Conservation (phyloP, 345 rosid species). For the Iberis pinnata region DNA sequence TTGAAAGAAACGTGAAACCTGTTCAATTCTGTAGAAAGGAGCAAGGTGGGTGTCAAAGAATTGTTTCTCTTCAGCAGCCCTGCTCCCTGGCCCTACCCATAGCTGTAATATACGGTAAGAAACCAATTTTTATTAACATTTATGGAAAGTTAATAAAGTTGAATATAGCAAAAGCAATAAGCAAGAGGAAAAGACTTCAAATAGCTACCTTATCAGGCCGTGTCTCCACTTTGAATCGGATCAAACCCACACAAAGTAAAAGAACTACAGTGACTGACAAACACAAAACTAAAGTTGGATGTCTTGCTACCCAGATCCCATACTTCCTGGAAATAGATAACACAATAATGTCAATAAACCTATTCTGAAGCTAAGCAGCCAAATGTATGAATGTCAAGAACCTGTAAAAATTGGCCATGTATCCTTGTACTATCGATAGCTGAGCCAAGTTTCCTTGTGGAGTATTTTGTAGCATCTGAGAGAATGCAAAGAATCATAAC, state of each 20-base stretch:
- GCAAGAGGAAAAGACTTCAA: not conserved
- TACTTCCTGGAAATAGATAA: constrained; percentile 55
- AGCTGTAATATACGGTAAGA: constrained; percentile 45
- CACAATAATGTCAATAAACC: constrained; percentile 3
- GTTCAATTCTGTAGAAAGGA: constrained; percentile 95
- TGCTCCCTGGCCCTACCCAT: constrained; percentile 97
- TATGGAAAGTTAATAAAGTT: not conserved
- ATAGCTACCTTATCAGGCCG: constrained; percentile 84
- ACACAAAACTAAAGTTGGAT: constrained; percentile 60
- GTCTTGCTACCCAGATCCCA: constrained; percentile 90
- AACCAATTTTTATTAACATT: not conserved
- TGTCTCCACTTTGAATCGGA: constrained; percentile 94
- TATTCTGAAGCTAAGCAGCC: not conserved
- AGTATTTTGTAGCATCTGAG: constrained; percentile 65
- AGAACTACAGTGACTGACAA: constrained; percentile 61
- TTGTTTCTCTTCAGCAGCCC: constrained; percentile 79
- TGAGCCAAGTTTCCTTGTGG: constrained; percentile 54
- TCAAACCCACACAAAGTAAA: constrained; percentile 76
- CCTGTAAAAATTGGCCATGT: constrained; percentile 82
- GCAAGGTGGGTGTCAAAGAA: constrained; percentile 88
- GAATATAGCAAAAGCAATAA: not conserved
- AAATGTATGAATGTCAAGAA: constrained; percentile 25
- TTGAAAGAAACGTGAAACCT: constrained; percentile 43
- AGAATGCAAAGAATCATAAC: constrained; percentile 4
- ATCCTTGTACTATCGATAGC: constrained; percentile 85